Evolutionary conservation across 306 rosid genomes (phyloP), one percentile per base, ranked within the genome.

Genomic region (Prunus mongolica): DNA sequence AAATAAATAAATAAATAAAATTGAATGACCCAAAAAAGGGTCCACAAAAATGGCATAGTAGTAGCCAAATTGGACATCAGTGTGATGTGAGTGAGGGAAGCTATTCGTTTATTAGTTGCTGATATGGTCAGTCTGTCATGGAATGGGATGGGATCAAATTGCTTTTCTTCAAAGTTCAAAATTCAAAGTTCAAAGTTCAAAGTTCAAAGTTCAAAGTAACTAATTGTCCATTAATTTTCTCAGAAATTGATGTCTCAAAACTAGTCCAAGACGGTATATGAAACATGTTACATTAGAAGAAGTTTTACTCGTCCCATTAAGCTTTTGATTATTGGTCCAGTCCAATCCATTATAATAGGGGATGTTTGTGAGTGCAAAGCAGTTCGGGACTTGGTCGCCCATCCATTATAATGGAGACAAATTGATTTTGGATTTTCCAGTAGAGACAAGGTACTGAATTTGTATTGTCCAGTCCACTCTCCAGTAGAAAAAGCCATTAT

Each of bases 21-120:
- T 4, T 52, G 38, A 32, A 32, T 45, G 30, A 71, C 54, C 12
- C 51, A 16, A 45, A 45, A 45, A 55, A 13, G 54, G 74, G 61
- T 34, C 66, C 76, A 56, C 54, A 22, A 13, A 72, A 11, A 47
- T 11, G 51, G 12, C 1, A 32, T 28, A 10, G 13, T 18, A n/a
- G 2, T 55, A 2, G 76, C 51, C 70, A 19, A 65, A 10, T 65
- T 65, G 70, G 18, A 9, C 70, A n/a, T n/a, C 70, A 6, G 13
- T 5, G n/a, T 41, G 28, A 34, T 34, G 41, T 6, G 41, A 34
- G 8, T 7, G 24, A n/a, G 34, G 66, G 27, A 41, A 57, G 67
- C 55, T 57, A 72, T 72, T 72, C 67, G 6, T 28, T 49, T 50
- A 27, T 18, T 28, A 10, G 74, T 69, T 69, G 46, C 74, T 69